These are phyloP conservation scores for Penicillium lividum DNA, from an alignment of 495 filamentous ascomycete genomes.

Conservation along the genomic window DNA sequence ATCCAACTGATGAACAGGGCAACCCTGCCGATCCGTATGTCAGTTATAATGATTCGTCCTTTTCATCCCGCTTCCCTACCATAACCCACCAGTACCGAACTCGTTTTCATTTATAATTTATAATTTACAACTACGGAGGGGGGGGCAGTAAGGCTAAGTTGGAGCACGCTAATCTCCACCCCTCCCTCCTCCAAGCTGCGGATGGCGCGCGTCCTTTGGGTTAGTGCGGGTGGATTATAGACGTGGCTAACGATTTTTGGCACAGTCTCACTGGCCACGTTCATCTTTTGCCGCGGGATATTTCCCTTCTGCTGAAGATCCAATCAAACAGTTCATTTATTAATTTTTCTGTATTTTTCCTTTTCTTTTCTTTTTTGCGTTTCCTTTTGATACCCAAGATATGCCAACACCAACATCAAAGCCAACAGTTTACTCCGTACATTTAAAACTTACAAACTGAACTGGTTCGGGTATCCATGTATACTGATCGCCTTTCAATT, in stretches of 20 bases:
- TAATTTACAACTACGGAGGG: slow-evolving; percentile 8
- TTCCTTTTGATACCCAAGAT: background rate
- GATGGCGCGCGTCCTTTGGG: slow-evolving; percentile 24
- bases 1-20: background rate
- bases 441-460: no score
- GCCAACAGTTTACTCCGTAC: background rate
- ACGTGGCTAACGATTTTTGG: slow-evolving; percentile 5
- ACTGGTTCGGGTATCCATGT: no score
- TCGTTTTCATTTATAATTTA: slow-evolving; percentile 8
- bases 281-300: slow-evolving; percentile 17
- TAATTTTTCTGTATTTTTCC: background rate
- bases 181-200: slow-evolving; percentile 9
- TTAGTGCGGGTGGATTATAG: slow-evolving; percentile 10
- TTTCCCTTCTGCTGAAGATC: slow-evolving; percentile 5
- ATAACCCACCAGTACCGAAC: slow-evolving; percentile 19
- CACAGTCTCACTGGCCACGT: slow-evolving; percentile 13
- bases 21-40: slow-evolving; percentile 28
- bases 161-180: slow-evolving; percentile 14
- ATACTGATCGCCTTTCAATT: background rate
- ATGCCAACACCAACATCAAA: background rate
- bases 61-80: background rate
- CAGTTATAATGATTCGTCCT: slow-evolving; percentile 19
- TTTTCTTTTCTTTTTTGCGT: background rate
- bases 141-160: slow-evolving; percentile 6
- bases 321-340: slow-evolving; percentile 6